Conservation (phyloP, 768 basidiomycete species). For the Kwoniella mangroviensis region DNA sequence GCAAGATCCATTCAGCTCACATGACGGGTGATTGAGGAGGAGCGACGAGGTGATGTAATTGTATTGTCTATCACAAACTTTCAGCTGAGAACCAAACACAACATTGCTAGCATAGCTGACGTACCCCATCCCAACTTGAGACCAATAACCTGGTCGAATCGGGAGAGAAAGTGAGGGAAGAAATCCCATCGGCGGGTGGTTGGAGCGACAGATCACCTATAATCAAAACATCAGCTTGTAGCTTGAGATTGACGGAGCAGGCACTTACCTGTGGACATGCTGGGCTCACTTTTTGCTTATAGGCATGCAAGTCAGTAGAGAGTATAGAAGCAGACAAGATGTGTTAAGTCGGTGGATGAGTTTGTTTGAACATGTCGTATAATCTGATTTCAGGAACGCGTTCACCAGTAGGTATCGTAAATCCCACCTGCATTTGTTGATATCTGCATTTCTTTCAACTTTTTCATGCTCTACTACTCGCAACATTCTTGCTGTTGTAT, state of each 20-base stretch:
- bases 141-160: conserved; percentile 79
- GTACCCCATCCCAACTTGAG: conserved; percentile 85
- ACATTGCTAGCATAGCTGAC: conserved; percentile 32
- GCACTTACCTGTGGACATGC: conserved; percentile 36
- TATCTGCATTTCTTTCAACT: not conserved
- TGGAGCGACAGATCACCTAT: conserved; percentile 51
- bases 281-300: not conserved
- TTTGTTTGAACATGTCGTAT: not conserved
- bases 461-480: not conserved
- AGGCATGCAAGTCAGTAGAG: not conserved
- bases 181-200: conserved; percentile 82
- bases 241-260: no score
- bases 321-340: not conserved
- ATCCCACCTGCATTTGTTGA: conserved; percentile 8
- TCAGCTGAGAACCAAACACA: not conserved
- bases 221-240: no score
- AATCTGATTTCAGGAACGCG: conserved; percentile 19
- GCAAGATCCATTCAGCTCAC: conserved; percentile 37
- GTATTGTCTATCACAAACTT: conserved; percentile 32
- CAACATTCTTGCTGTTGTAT: not conserved
- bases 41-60: conserved; percentile 39
- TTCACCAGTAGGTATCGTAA: not conserved
- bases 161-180: conserved; percentile 79
- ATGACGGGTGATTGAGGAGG: conserved; percentile 33
- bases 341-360: not conserved